Conservation (phyloP, 768 basidiomycete species). For the Mrakia hoshinonis region DNA sequence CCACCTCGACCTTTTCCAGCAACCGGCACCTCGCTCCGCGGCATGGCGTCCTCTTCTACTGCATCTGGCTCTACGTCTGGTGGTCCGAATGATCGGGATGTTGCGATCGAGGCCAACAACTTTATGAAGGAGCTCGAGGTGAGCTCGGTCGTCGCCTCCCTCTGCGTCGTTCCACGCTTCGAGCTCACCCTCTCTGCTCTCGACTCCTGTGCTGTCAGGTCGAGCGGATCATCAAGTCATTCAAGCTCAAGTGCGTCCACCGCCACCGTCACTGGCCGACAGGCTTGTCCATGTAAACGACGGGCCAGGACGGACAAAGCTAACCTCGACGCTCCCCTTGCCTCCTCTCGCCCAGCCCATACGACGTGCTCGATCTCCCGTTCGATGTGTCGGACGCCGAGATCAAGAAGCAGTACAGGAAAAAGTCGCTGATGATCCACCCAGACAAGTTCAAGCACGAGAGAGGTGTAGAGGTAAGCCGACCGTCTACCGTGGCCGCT, state of each 20-base stretch:
- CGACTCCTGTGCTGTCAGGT: constrained; percentile 33
- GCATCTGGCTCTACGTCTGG: neutral
- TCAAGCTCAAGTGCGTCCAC: constrained; percentile 79
- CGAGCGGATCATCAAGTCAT: constrained; percentile 82
- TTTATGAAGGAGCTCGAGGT: constrained; percentile 31
- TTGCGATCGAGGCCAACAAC: constrained; percentile 28
- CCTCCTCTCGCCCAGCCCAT: constrained; percentile 53
- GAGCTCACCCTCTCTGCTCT: too few relatives aligned
- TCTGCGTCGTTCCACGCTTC: neutral
- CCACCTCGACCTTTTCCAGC: neutral
- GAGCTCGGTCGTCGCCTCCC: neutral
- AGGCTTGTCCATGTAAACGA: neutral
- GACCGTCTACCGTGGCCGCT: neutral
- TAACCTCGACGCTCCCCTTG: constrained; percentile 10
- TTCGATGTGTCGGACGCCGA: constrained; percentile 53
- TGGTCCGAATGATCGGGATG: constrained; percentile 15
- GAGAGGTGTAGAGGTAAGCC: constrained; percentile 43
- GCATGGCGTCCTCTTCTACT: constrained; percentile 1
- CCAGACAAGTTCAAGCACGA: constrained; percentile 91
- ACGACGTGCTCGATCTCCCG: constrained; percentile 82
- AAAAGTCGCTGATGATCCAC: constrained; percentile 63
- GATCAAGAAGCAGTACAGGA: constrained; percentile 66
- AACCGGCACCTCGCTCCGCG: neutral
- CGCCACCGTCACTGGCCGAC: neutral
- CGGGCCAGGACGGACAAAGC: neutral